Base-by-base conservation (phyloP, 2,329 filamentous ascomycete species). In the Hansfordia pulvinata region DNA sequence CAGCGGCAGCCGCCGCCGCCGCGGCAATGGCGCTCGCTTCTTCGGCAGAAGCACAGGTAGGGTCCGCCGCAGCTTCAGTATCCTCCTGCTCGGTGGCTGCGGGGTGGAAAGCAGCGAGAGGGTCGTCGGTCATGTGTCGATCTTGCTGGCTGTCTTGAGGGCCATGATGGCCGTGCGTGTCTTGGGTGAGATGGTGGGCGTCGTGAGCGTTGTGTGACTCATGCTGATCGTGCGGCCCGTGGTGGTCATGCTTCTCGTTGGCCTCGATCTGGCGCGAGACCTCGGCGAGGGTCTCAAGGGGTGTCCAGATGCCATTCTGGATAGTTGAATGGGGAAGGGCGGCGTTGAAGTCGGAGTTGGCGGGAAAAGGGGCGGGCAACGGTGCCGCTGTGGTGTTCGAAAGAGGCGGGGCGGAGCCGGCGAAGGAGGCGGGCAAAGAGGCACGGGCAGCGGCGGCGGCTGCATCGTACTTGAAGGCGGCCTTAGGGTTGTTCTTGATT, bases 231-330 rank as follows among this genome's bases (percentile, higher is more conserved):
- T 63, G 44, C 35, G 53, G 54, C 4, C 57, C 59, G 33, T 65
- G 53, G 30, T 60, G 59, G 38, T 69, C 66, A 27, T 62, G 66
- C 43, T 72, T 73, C 41, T 74, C 66, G 32, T 61, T 68, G 10
- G 73, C 59, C 39, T 80, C 79, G 31, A 90, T 70, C 48, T 82
- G 81, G 26, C 83, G 69, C 26, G 85, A 92, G 1, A 86, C 85
- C 52, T 93, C 85, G 17, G 85, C 85, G 13, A 93, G 62, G 5
- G 85, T 85, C 47, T 92, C 82, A 19, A 93, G 61, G 2, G 82
- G 81, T 34, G 82, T 84, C 64, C 84, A 83, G 37, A 73, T 71
- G 37, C 71, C 67, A 35, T 61, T 60, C 29, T 51, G 49, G 19
- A 47, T 45, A 30, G 50, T 43, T 2, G 63, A 60, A 6, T 60